These are phyloP conservation scores for Geotrichum phurueaensis DNA, from an alignment of 1,139 yeast genomes.

Conservation along the genomic window DNA sequence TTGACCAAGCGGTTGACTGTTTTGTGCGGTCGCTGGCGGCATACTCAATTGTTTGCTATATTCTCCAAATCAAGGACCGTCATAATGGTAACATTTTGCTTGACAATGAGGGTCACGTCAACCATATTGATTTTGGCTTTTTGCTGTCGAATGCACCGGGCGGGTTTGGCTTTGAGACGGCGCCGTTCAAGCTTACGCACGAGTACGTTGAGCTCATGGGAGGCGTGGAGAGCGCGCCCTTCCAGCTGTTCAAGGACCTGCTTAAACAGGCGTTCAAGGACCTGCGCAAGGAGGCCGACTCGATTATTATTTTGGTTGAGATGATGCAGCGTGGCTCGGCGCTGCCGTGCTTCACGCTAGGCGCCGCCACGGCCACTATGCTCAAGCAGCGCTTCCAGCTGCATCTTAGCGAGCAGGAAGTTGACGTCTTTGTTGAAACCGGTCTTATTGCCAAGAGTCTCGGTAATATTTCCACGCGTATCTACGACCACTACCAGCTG, in stretches of 20 bases:
- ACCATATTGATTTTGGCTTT: slow-evolving; percentile 95
- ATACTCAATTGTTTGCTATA: slow-evolving; percentile 80
- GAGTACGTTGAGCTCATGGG: slow-evolving; percentile 87
- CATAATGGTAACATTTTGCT: slow-evolving; percentile 95
- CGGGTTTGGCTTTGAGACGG: slow-evolving; percentile 92
- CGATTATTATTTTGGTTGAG: slow-evolving; percentile 73
- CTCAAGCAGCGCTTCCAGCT: slow-evolving; percentile 75
- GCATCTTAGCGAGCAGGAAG: slow-evolving; percentile 65
- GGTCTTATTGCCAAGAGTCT: slow-evolving; percentile 68
- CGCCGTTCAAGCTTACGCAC: slow-evolving; percentile 84
- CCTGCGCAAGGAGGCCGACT: slow-evolving; percentile 64
- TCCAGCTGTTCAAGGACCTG: slow-evolving; percentile 50
- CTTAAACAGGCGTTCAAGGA: slow-evolving; percentile 69
- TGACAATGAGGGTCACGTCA: slow-evolving; percentile 89
- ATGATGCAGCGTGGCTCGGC: slow-evolving; percentile 88
- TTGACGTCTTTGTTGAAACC: slow-evolving; percentile 70
- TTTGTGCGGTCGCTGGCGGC: slow-evolving; percentile 83
- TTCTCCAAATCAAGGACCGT: slow-evolving; percentile 87
- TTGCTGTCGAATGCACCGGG: slow-evolving; percentile 91
- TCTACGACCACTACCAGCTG: slow-evolving; percentile 91
- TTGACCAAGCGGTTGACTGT: slow-evolving; percentile 69
- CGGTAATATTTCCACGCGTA: slow-evolving; percentile 84
- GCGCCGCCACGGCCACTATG: slow-evolving; percentile 73
- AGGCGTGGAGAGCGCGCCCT: slow-evolving; percentile 59
- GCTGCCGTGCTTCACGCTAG: slow-evolving; percentile 86